phyloP scores from a whole-genome alignment of 768 basidiomycete genomes.

The Floccularia luteovirens region DNA sequence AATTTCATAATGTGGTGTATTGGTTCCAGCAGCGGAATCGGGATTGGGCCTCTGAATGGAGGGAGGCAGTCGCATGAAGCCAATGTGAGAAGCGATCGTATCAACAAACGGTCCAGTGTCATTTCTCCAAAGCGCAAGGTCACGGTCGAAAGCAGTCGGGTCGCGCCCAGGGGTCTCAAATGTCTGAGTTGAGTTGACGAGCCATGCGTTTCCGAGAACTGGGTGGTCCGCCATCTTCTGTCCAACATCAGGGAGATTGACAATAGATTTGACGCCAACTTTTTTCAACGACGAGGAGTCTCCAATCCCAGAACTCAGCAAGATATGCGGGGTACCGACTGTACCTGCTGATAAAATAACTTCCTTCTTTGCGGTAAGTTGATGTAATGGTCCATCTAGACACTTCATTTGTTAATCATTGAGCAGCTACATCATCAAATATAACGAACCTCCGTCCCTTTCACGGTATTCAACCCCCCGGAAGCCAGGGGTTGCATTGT shows the following conservation, averaged over 20 bases:
- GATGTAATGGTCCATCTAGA: constrained; percentile 1
- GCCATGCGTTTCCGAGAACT: constrained; percentile 8
- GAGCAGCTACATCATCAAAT: neutral
- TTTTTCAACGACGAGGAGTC: constrained; percentile 8
- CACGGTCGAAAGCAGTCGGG: constrained; percentile 1
- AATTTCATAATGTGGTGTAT: constrained; percentile 18
- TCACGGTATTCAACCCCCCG: constrained; percentile 9
- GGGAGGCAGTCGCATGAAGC: constrained; percentile 14
- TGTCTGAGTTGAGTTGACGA: constrained; percentile 9
- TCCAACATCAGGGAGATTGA: constrained; percentile 15
- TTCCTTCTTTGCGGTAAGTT: constrained; percentile 17
- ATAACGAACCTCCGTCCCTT: neutral
- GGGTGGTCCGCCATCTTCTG: constrained; percentile 15
- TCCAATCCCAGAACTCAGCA: constrained; percentile 20
- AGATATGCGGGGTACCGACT: constrained; percentile 18
- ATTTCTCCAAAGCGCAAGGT: constrained; percentile 1
- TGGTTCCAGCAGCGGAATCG: constrained; percentile 19
- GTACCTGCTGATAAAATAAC: constrained; percentile 22
- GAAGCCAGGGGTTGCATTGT: constrained; percentile 2
- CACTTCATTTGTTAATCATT: neutral
- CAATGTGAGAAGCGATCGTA: constrained; percentile 10
- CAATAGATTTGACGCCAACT: constrained; percentile 8
- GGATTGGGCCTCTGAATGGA: constrained; percentile 11
- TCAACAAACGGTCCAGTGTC: constrained; percentile 13
- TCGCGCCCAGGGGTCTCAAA: constrained; percentile 10